phyloP scores from a whole-genome alignment of 2,329 filamentous ascomycete species.

The Arthrobotrys pseudoclavata region DNA sequence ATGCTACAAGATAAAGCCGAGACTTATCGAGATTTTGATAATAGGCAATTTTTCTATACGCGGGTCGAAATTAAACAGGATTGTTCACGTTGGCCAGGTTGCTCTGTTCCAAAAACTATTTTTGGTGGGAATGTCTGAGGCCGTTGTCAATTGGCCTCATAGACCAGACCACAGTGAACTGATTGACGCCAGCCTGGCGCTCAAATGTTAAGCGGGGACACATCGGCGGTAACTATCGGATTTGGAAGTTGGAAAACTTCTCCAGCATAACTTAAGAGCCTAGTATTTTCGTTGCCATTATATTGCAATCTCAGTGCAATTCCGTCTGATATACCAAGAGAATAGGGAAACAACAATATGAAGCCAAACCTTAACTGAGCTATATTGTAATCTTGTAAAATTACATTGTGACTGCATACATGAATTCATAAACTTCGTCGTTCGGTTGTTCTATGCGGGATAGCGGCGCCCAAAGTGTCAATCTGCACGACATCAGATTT shows the following conservation, averaged over 20 bases:
- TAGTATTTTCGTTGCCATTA: slow-evolving; percentile 27
- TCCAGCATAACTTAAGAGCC: slow-evolving; percentile 24
- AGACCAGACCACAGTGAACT: slow-evolving; percentile 24
- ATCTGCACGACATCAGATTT: slow-evolving; percentile 22
- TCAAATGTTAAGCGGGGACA: slow-evolving; percentile 32
- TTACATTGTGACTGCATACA: slow-evolving; percentile 26
- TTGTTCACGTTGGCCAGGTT: slow-evolving; percentile 43
- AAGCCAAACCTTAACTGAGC: slow-evolving; percentile 9
- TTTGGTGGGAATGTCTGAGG: slow-evolving; percentile 39
- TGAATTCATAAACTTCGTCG: neutral
- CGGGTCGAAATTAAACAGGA: slow-evolving; percentile 54
- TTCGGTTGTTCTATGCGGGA: slow-evolving; percentile 13
- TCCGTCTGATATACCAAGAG: slow-evolving; percentile 11
- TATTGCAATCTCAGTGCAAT: slow-evolving; percentile 8
- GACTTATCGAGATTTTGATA: slow-evolving; percentile 36
- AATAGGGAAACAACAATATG: slow-evolving; percentile 22
- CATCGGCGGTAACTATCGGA: slow-evolving; percentile 40
- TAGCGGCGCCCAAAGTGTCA: slow-evolving; percentile 20
- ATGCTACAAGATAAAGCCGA: slow-evolving; percentile 18
- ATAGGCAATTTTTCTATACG: slow-evolving; percentile 44
- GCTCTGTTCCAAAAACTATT: slow-evolving; percentile 47
- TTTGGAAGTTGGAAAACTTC: slow-evolving; percentile 50
- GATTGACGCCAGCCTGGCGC: slow-evolving; percentile 53
- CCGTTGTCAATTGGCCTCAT: slow-evolving; percentile 37
- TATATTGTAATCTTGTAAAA: slow-evolving; percentile 32